These are phyloP conservation scores for Teratosphaeria gauchensis DNA, from an alignment of 2,329 filamentous ascomycete species.

Conservation along the genomic window DNA sequence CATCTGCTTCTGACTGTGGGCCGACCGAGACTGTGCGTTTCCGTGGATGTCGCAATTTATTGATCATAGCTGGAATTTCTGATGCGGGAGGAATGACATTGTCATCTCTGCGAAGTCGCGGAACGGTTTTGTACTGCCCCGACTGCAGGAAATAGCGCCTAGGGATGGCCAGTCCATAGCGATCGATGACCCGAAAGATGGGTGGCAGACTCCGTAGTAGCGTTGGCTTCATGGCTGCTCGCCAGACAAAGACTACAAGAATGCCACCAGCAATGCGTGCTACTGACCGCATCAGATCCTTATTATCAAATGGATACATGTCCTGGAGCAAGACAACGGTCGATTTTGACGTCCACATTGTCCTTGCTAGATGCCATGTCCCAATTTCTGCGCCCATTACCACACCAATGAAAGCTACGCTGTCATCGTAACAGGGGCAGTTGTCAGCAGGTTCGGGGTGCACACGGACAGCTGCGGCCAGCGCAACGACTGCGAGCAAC, in stretches of 20 bases:
- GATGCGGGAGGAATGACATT: constrained; percentile 86
- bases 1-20: constrained; percentile 91
- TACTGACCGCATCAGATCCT: constrained; percentile 57
- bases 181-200: constrained; percentile 76
- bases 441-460: constrained; percentile 95
- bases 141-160: constrained; percentile 85
- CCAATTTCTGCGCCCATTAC: constrained; percentile 76
- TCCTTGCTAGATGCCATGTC: constrained; percentile 60
- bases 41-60: constrained; percentile 70
- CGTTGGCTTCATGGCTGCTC: constrained; percentile 77
- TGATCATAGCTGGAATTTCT: constrained; percentile 73
- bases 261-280: constrained; percentile 70
- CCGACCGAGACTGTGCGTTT: constrained; percentile 80
- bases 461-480: constrained; percentile 71
- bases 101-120: constrained; percentile 62
- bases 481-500: constrained; percentile 51
- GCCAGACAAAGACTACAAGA: constrained; percentile 76
- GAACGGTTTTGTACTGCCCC: constrained; percentile 74
- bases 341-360: not conserved
- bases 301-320: constrained; percentile 32
- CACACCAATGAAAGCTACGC: constrained; percentile 48
- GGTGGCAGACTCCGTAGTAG: constrained; percentile 72
- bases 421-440: constrained; percentile 48
- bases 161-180: constrained; percentile 67
- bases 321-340: not conserved